A percentile compares a stretch with the other conserved stretches of the same genome.
These are phyloP conservation scores for Fusarium poae DNA, from an alignment of 2,329 filamentous ascomycete genomes.

Conservation along the genomic window DNA sequence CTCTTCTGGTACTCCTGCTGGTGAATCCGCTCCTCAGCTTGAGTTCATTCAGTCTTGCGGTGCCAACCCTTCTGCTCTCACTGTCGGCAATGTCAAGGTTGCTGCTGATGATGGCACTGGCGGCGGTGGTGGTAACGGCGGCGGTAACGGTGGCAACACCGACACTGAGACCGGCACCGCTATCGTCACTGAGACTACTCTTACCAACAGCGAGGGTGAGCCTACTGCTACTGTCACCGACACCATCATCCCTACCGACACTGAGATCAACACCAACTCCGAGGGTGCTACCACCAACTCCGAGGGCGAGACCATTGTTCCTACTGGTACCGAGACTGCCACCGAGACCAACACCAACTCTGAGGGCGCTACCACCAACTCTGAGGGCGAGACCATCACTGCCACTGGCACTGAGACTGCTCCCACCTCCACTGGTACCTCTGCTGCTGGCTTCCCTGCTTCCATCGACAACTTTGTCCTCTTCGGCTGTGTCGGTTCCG, in stretches of 20 bases:
- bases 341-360: constrained; percentile 13
- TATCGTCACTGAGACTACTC: not conserved
- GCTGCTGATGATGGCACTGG: constrained; percentile 12
- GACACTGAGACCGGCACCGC: constrained; percentile 31
- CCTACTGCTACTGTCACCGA: not conserved
- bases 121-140: not conserved
- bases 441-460: constrained; percentile 36
- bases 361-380: constrained; percentile 15
- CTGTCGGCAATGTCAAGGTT: constrained; percentile 1
- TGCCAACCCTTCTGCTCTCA: not conserved
- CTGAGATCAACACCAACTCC: constrained; percentile 12
- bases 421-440: constrained; percentile 46
- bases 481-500: constrained; percentile 48
- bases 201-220: constrained; percentile 3
- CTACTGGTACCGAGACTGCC: constrained; percentile 41
- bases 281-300: constrained; percentile 14
- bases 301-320: constrained; percentile 6
- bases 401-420: constrained; percentile 46
- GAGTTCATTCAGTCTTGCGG: constrained; percentile 32
- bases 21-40: fast-evolving
- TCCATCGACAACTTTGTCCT: constrained; percentile 40
- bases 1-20: not conserved
- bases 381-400: constrained; percentile 11
- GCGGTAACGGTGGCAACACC: constrained; percentile 52
- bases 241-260: not conserved